Evolutionary conservation across 2,329 filamentous ascomycete species (phyloP).

Genomic region (Fusarium stilboides): DNA sequence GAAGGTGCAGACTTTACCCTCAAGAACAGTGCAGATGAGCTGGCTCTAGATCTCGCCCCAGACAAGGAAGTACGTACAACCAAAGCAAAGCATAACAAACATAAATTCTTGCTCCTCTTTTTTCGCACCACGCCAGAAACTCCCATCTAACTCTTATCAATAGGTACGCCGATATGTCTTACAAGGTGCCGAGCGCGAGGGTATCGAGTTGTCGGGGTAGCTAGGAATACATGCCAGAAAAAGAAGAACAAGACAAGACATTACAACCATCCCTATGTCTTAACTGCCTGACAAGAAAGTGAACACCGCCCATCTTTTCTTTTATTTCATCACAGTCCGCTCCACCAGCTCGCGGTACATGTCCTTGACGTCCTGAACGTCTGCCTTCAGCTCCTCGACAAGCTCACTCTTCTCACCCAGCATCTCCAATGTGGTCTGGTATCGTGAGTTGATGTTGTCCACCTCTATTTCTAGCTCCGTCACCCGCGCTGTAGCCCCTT

Average conservation of each 20-base stretch:
- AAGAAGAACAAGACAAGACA: constrained; percentile 28
- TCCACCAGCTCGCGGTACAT: constrained; percentile 96
- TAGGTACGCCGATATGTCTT: constrained; percentile 84
- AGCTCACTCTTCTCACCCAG: constrained; percentile 96
- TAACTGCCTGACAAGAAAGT: constrained; percentile 7
- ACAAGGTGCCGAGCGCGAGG: constrained; percentile 85
- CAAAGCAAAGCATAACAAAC: constrained; percentile 6
- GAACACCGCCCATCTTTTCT: neutral
- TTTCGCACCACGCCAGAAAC: constrained; percentile 17
- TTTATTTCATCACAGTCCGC: constrained; percentile 81
- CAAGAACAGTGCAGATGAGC: constrained; percentile 77
- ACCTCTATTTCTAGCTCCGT: constrained; percentile 78
- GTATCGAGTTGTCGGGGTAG: constrained; percentile 71
- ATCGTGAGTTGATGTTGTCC: constrained; percentile 78
- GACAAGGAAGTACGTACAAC: constrained; percentile 79
- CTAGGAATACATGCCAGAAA: constrained; percentile 42
- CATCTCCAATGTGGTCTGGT: constrained; percentile 94
- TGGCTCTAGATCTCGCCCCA: constrained; percentile 87
- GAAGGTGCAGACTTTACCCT: constrained; percentile 87
- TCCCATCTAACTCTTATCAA: constrained; percentile 42
- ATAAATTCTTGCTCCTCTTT: constrained; percentile 8
- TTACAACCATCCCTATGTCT: constrained; percentile 18
- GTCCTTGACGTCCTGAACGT: constrained; percentile 93
- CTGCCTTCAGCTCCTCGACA: constrained; percentile 90
- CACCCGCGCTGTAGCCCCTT: constrained; percentile 71